Evolutionary conservation across 2,329 filamentous ascomycete species (phyloP), one percentile per base, ranked within the genome.

Genomic region (Endocalyx cinctus): DNA sequence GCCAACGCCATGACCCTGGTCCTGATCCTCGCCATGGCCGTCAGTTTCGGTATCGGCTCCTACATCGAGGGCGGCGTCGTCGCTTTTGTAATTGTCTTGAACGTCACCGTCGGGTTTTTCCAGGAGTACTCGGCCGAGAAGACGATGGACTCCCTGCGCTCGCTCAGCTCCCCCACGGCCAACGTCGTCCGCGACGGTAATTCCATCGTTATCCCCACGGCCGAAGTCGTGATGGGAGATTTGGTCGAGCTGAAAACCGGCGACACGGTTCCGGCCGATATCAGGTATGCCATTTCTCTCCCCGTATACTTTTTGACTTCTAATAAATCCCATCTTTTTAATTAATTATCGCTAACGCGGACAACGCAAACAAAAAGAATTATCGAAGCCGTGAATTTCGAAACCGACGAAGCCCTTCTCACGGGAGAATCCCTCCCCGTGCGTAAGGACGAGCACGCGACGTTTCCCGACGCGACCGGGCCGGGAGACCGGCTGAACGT

Each of bases 1-100:
- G 76, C 76, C 29, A 82, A 82, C 52, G 77, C 77, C 10, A 81
- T 82, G 78, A 80, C 73, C 43, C 56, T 82, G 54, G 77, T 66
- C n/a, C 58, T 77, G 19, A 67, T 71, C 17, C 57, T 69, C 37
- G 72, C 66, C 35, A 75, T 74, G 69, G 62, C 58, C 20, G 64
- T 75, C 31, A 69, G 63, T 35, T 74, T 69, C 41, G 70, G 64
- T 11, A 74, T 73, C 29, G 52, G 57, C 30, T 71, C 71, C 12
- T 77, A 60, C 46, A 75, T 77, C 37, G 72, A 76, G 55, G 72
- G 70, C 29, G 71, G 66, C 36, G 71, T 77, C 36, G 62, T 77
- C 32, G 60, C 63, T 13, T 64, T 64, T 13, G 68, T 77, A 41
- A 72, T 75, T 35, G 37, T 65, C 8, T 57, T 76, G 29, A 75